These are phyloP conservation scores for Ramalina intermedia DNA, from an alignment of 495 filamentous ascomycete species.

Conservation along the genomic window DNA sequence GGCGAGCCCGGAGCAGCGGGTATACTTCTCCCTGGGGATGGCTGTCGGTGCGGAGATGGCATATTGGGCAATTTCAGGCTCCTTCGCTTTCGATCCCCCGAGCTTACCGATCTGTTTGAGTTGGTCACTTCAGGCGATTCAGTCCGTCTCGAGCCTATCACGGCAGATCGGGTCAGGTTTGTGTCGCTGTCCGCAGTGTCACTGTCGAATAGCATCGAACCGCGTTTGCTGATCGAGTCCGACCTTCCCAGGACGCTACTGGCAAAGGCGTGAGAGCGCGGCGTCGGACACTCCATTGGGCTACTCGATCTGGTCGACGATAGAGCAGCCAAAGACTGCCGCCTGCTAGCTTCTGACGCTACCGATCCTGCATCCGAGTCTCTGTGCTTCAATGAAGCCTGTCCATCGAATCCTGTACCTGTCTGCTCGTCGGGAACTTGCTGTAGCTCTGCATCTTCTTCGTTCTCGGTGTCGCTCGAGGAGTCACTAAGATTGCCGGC, in stretches of 20 bases:
- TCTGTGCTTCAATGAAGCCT: slow-evolving; percentile 22
- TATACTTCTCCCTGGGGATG: slow-evolving; percentile 58
- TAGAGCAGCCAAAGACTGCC: slow-evolving; percentile 42
- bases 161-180: slow-evolving; percentile 70
- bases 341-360: slow-evolving; percentile 23
- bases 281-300: slow-evolving; percentile 81
- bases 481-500: slow-evolving; percentile 75
- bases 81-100: slow-evolving; percentile 63
- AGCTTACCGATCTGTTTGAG: slow-evolving; percentile 51
- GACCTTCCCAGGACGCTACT: slow-evolving; percentile 47
- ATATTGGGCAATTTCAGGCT: slow-evolving; percentile 66
- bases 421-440: slow-evolving; percentile 19
- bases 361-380: slow-evolving; percentile 23
- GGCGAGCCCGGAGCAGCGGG: slow-evolving; percentile 65
- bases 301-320: slow-evolving; percentile 72
- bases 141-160: slow-evolving; percentile 53
- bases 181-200: slow-evolving; percentile 70
- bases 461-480: slow-evolving; percentile 33
- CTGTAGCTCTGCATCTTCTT: slow-evolving; percentile 21
- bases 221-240: slow-evolving; percentile 44
- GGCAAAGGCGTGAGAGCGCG: slow-evolving; percentile 66
- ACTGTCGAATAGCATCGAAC: slow-evolving; percentile 60
- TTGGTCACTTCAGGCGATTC: slow-evolving; percentile 65
- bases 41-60: slow-evolving; percentile 65
- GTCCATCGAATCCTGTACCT: slow-evolving; percentile 20